Percentiles rank a stretch among this genome's conserved stretches.
Evolutionary conservation across 2,329 filamentous ascomycete species (phyloP).

Genomic region (Hortaea werneckii): DNA sequence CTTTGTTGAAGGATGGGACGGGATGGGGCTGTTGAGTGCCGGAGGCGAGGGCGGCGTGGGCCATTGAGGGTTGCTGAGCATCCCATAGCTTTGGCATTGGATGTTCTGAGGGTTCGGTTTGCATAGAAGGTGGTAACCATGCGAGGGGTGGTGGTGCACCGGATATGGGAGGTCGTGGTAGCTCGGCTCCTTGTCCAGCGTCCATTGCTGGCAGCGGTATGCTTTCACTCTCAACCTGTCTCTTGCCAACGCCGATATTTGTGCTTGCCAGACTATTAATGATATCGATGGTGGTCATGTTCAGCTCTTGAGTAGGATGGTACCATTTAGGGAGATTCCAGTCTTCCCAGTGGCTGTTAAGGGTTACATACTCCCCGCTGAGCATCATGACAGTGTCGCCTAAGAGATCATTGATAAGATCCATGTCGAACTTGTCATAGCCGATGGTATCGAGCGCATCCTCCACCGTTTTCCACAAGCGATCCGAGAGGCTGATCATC

Average conservation of each 20-base stretch:
- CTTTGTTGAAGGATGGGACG: background rate
- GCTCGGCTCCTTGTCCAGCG: background rate
- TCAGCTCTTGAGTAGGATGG: slow-evolving; percentile 6
- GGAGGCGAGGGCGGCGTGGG: background rate
- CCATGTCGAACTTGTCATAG: slow-evolving; percentile 21
- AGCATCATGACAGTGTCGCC: slow-evolving; percentile 19
- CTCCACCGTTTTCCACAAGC: slow-evolving; percentile 17
- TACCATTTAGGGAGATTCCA: slow-evolving; percentile 23
- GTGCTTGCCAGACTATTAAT: slow-evolving; percentile 6
- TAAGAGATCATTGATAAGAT: slow-evolving; percentile 21
- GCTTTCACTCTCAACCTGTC: background rate
- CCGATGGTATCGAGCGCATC: slow-evolving; percentile 9
- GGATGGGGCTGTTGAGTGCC: background rate
- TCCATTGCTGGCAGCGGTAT: background rate
- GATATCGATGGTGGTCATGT: slow-evolving; percentile 9
- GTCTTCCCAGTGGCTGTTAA: slow-evolving; percentile 23
- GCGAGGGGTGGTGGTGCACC: background rate
- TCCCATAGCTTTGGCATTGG: background rate
- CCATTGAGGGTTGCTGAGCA: too few species aligned
- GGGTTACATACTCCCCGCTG: slow-evolving; percentile 16
- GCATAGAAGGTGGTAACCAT: background rate
- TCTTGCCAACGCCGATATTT: background rate
- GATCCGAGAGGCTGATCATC: slow-evolving; percentile 17
- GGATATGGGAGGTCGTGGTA: background rate
- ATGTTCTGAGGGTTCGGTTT: background rate